Conservation (phyloP, 805 yeast species). For the Candida xyloterini region DNA sequence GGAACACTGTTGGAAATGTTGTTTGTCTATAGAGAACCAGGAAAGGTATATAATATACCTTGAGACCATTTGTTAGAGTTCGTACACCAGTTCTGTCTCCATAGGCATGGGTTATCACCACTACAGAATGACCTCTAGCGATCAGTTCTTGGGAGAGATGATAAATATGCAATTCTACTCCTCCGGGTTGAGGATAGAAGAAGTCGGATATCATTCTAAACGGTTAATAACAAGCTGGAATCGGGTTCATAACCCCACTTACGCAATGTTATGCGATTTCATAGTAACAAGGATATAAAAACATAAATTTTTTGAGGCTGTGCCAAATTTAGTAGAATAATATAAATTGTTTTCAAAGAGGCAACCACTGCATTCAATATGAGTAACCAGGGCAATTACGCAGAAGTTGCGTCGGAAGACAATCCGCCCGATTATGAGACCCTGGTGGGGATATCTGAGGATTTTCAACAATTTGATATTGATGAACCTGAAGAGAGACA, state of each 20-base stretch:
- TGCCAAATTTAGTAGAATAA: conserved; percentile 3
- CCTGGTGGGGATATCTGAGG: conserved; percentile 5
- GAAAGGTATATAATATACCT: conserved; percentile 88
- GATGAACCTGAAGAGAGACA: conserved; percentile 33
- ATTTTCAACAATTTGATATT: conserved; percentile 42
- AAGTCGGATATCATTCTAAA: conserved; percentile 83
- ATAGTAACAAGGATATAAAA: conserved; percentile 4
- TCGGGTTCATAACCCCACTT: too few species aligned
- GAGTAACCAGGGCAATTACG: conserved; percentile 11
- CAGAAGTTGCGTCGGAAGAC: conserved; percentile 10
- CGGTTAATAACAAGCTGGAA: conserved; percentile 1
- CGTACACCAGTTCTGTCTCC: conserved; percentile 81
- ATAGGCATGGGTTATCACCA: conserved; percentile 86
- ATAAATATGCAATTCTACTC: conserved; percentile 92
- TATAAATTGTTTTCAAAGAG: neutral
- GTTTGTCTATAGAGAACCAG: conserved; percentile 77
- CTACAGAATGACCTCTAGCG: conserved; percentile 77
- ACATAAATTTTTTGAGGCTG: conserved; percentile 3
- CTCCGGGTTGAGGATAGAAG: conserved; percentile 98
- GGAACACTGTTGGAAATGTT: conserved; percentile 85
- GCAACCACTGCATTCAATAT: conserved; percentile 2
- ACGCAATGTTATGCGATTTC: conserved; percentile 32
- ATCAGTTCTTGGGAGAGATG: conserved; percentile 84
- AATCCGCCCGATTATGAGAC: conserved; percentile 28
- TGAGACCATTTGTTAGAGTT: conserved; percentile 81